These are phyloP conservation scores for Aspergillus costaricaensis DNA, from an alignment of 2,329 filamentous ascomycete genomes.

Conservation along the genomic window DNA sequence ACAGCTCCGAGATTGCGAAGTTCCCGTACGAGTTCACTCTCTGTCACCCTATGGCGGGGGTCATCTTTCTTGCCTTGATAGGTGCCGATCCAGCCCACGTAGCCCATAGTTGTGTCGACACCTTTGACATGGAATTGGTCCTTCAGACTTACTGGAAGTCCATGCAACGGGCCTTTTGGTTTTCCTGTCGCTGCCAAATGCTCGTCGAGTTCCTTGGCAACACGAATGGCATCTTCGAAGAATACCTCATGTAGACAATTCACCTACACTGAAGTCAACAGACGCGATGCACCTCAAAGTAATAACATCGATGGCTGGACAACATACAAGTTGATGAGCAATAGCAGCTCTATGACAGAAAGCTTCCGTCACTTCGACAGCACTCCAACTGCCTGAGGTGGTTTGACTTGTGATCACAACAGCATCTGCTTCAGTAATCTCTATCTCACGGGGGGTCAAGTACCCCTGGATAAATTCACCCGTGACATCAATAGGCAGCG, in stretches of 20 bases:
- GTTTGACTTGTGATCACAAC: constrained; percentile 58
- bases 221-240: background rate
- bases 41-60: background rate
- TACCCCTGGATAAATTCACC: constrained; percentile 59
- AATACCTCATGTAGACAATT: constrained; percentile 56
- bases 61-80: background rate
- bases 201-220: background rate
- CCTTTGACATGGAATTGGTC: background rate
- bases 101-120: background rate
- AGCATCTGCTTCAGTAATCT: constrained; percentile 63
- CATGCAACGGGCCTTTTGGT: background rate
- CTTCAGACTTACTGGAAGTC: background rate
- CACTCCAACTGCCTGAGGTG: constrained; percentile 56
- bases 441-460: constrained; percentile 54
- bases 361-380: constrained; percentile 56
- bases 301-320: too few relatives aligned
- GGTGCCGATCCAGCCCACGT: background rate
- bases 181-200: background rate
- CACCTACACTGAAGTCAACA: constrained; percentile 24
- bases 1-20: background rate
- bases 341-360: constrained; percentile 59
- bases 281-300: background rate
- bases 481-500: constrained; percentile 32
- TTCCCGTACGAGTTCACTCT: background rate
- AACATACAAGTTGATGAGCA: constrained; percentile 58